Evolutionary conservation across 331 rosid species (phyloP), one percentile per base, ranked within the genome.

Genomic region (Malus hybrid): DNA sequence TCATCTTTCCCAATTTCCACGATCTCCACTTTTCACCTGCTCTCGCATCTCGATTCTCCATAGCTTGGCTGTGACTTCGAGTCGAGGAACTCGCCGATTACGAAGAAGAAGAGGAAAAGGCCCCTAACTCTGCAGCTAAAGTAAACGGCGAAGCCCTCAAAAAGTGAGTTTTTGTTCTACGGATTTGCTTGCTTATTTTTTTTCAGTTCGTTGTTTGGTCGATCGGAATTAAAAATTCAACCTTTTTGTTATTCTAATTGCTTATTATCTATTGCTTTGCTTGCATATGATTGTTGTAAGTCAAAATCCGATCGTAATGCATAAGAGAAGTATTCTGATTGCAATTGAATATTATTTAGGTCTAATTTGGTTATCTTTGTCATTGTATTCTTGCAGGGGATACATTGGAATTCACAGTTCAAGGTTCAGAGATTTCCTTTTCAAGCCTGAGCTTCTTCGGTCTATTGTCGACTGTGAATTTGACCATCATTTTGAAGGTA

Each of bases 401-500:
- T 95, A 95, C 71, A 98, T 95, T 5, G 99, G 99, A 75, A 95
- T 95, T 68, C 99, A 95, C 82, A 95, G 99, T 82, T 95, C 99
- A 53, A 98, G 99, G 77, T 95, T 95, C 82, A 88, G 99, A 88
- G 99, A 95, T 89, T 95, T 95, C 78, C 98, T 95, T 70, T 86
- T 95, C 78, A 95, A 95, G 89, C 98, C 98, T 74, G 99, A 95
- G 86, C 99, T 95, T 75, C 98, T 95, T 14, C 97, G 98, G 6
- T 96, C 98, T 77, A 95, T 95, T 70, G 99, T 95, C 66, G 99
- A 95, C 84, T 95, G 97, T 0, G 99, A 98, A 66, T 95, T 95
- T 87, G 99, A 95, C 90, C 99, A 95, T 82, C 99, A 98, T 39
- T 95, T 97, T 26, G 99, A 95, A 95, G 98, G 99, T 88, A 89